A percentile compares a stretch with the other conserved stretches of the same genome.
Evolutionary conservation across 768 basidiomycete genomes (phyloP).

Genomic region (Jaapia argillacea): DNA sequence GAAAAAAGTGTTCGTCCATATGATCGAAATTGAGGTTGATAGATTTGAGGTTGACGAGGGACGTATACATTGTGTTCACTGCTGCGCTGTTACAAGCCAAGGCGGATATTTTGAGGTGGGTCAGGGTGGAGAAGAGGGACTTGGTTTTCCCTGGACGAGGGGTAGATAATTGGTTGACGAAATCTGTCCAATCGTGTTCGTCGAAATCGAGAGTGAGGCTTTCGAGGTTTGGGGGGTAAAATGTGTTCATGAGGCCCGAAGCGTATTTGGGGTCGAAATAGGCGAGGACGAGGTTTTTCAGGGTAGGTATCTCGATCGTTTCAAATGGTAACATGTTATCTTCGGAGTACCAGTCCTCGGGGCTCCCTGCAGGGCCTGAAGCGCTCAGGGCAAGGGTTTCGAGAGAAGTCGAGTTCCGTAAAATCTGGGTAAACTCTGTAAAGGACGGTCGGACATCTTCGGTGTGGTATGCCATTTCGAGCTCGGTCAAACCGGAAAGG

Average conservation of each 20-base stretch:
- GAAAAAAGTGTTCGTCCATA: conserved; percentile 19
- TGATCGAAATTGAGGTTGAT: conserved; percentile 30
- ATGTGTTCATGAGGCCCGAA: conserved; percentile 19
- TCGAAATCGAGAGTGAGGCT: conserved; percentile 44
- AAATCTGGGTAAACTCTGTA: conserved; percentile 37
- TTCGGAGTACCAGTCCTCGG: conserved; percentile 23
- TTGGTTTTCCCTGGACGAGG: conserved; percentile 17
- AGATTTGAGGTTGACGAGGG: conserved; percentile 35
- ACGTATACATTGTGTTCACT: conserved; percentile 29
- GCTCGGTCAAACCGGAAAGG: conserved; percentile 33
- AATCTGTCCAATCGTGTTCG: conserved; percentile 38
- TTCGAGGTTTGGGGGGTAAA: conserved; percentile 26
- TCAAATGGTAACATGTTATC: conserved; percentile 8
- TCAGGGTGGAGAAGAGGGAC: conserved; percentile 37
- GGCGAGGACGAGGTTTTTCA: conserved; percentile 22
- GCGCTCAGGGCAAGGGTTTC: conserved; percentile 37
- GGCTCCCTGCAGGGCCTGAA: conserved; percentile 44
- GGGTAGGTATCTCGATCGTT: conserved; percentile 12
- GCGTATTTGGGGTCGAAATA: conserved; percentile 21
- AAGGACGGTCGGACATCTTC: conserved; percentile 56
- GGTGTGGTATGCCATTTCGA: conserved; percentile 55
- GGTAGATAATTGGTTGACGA: conserved; percentile 34
- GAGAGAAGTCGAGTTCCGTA: conserved; percentile 44
- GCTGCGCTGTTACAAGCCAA: conserved; percentile 30
- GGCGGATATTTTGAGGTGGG: conserved; percentile 40